phyloP scores from a whole-genome alignment of 1,284 basidiomycete species.

The Puccinia coronata region DNA sequence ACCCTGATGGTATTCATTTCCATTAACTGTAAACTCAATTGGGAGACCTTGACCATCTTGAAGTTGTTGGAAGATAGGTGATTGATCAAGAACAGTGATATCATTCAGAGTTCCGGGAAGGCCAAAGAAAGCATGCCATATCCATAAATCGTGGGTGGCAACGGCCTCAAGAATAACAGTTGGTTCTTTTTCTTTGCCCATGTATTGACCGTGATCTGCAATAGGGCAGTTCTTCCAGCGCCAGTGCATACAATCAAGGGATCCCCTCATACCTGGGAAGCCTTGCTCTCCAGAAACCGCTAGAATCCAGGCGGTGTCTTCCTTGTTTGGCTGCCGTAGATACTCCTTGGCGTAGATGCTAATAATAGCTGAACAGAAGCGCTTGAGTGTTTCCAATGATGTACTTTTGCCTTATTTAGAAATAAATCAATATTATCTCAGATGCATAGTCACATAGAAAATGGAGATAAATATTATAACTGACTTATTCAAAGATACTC shows the following conservation, averaged over 20 bases:
- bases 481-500: conserved; percentile 2
- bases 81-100: not conserved
- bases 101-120: not conserved
- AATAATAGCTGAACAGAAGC: not conserved
- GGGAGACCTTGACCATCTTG: not conserved
- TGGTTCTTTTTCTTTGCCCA: conserved; percentile 27
- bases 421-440: no score
- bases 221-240: conserved; percentile 20
- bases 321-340: not conserved
- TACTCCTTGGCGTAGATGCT: not conserved
- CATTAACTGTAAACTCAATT: not conserved
- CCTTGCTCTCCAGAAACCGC: not conserved
- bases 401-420: not conserved
- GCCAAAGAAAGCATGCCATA: not conserved
- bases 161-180: conserved; percentile 6
- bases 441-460: no score
- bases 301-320: not conserved
- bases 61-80: not conserved
- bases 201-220: not conserved
- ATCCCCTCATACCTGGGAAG: conserved; percentile 20
- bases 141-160: not conserved
- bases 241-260: conserved; percentile 29
- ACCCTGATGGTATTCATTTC: not conserved
- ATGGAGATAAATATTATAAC: no score
- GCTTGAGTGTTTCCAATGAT: not conserved